Evolutionary conservation across 805 yeast genomes (phyloP), one percentile per base, ranked within the genome.

Genomic region (Candida patagonica): DNA sequence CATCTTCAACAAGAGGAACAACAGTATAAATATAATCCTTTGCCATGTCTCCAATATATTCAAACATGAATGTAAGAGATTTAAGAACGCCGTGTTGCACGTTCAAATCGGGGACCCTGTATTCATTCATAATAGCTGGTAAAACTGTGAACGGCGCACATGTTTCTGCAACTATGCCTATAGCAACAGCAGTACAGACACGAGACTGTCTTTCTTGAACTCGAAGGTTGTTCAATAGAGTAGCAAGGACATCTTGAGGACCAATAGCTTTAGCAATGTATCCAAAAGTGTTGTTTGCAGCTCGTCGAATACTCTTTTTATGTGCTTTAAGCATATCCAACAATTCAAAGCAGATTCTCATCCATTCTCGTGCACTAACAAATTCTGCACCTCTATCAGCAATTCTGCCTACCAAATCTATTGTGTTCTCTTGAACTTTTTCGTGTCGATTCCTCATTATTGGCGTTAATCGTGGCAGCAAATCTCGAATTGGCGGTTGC

Each of bases 161-260:
- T 0, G 82, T 77, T 43, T 88, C 92, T 0, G 97, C 97, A 6
- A 92, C 94, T 50, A 92, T 87, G 26, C 95, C 98, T 48, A 92
- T 84, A 0, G 99, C 99, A 30, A 92, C 96, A 5, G 98, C 96
- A 0, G 97, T 86, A 58, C 96, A 89, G 6, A 92, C 95, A 55
- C 99, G 79, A 30, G 85, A 68, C 62, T 92, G 99, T 55, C 99
- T 82, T 56, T 92, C 97, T 56, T 89, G 97, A 6, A 88, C 94
- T 44, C 84, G 72, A 48, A 92, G 65, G 51, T 89, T 89, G 51
- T 83, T 85, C 42, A 92, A 62, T 26, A 92, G 64, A 42, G 94
- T 80, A 1, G 80, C 88, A 16, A 92, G 60, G 3, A 92, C 94
- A 57, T 92, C 97, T 45, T 85, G 92, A 0, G 99, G 99, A 0